Base-by-base conservation (phyloP, 73 alveolate species). In the Stentor coeruleus region DNA sequence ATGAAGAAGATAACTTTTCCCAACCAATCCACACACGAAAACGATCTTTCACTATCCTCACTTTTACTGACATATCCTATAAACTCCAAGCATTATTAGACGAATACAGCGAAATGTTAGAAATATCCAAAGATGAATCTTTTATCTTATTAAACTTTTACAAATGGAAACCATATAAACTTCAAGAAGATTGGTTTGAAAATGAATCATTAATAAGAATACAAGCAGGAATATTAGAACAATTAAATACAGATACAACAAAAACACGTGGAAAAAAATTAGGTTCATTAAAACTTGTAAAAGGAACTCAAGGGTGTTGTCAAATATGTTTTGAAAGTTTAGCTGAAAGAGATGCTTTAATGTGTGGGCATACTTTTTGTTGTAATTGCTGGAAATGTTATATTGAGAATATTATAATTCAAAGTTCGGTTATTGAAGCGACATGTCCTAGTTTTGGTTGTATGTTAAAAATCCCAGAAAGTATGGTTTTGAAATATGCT, bases 361-460 rank as follows among this genome's bases (percentile, higher is more conserved):
- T 33, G 14, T 90, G 95, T 58, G 88, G 88, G 35, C 95, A 90
- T 76, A 4, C 38, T 35, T 90, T 85, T 81, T 90, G 95, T 73
- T 57, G 79, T 33, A 83, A 36, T 1, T 79, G 82, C 40, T 86
- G 91, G 93, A 77, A 55, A 28, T 79, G 77, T 2, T 90, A 86
- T 74, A 49, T 90, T 14, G 28, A 35, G 26, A 59, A 82, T 20
- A 72, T 82, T 39, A 84, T 90, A 31, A 76, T 83, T 39, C 88
- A 82, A 58, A 90, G 93, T 39, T 20, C 73, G 35, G 28, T 57
- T 20, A 31, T 31, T 57, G 73, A 2, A 57, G 73, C 35, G 3
- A 57, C 15, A 57, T 57, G 73, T 31, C 73, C 73, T 0, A 57
- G 15, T n/a, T 31, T 20, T 57, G 28, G 73, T 31, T 57, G 73